phyloP scores from a whole-genome alignment of 352 stramenopile species.

The Phytophthora europaea region DNA sequence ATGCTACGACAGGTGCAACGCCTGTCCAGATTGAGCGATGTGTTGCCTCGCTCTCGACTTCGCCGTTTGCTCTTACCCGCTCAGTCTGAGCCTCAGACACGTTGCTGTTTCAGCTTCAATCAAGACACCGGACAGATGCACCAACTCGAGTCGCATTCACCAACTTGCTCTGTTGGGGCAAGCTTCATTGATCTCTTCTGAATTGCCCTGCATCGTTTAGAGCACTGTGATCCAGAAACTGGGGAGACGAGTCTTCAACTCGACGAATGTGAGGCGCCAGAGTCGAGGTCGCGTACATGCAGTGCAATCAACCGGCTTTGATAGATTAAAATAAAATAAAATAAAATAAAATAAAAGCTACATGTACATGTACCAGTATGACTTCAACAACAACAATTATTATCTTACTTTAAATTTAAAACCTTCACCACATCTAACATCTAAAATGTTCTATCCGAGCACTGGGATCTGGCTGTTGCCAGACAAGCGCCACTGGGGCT shows the following conservation, averaged over 20 bases:
- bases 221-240: too few species aligned
- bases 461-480: slow-evolving; percentile 31
- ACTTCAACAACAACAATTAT: slow-evolving; percentile 7
- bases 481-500: slow-evolving; percentile 16
- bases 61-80: neutral
- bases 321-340: too few species aligned
- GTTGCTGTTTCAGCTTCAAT: neutral
- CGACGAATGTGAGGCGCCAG: neutral
- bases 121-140: neutral
- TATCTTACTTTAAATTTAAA: slow-evolving; percentile 8
- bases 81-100: neutral
- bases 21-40: neutral
- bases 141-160: neutral
- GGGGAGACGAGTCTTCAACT: neutral
- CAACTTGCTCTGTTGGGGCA: neutral
- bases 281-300: too few species aligned
- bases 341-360: too few species aligned
- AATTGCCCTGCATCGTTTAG: neutral
- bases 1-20: neutral
- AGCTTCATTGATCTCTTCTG: neutral
- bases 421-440: slow-evolving; percentile 10
- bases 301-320: too few species aligned
- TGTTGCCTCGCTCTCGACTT: neutral
- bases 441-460: slow-evolving; percentile 8
- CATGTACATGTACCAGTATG: too few species aligned